Evolutionary conservation across 169 alveolate species (phyloP).

Genomic region (Eimeria sp.): DNA sequence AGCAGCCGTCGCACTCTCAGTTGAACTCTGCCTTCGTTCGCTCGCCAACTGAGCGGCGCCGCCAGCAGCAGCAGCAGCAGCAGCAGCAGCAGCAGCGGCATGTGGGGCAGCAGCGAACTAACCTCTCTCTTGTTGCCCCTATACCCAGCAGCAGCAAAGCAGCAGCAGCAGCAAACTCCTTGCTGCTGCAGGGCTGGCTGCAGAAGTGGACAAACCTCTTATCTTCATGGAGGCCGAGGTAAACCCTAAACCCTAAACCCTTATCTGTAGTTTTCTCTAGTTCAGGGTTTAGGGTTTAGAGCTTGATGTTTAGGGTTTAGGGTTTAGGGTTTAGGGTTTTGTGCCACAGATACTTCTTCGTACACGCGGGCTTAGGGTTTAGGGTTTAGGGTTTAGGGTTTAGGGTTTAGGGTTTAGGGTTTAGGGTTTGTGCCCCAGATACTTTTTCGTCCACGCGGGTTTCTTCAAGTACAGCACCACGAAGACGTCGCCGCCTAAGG

Average conservation of each 20-base stretch:
- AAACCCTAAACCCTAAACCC: background rate
- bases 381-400: background rate
- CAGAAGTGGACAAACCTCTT: constrained; percentile 79
- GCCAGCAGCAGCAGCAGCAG: constrained; percentile 60
- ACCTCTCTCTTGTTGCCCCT: constrained; percentile 38
- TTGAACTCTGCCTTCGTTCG: constrained; percentile 25
- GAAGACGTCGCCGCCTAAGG: constrained; percentile 74
- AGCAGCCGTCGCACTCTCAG: background rate
- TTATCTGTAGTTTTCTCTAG: too few species aligned
- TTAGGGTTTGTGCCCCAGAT: background rate
- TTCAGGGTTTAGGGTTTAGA: constrained; percentile 7
- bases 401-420: constrained; percentile 17
- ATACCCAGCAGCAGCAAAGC: constrained; percentile 32
- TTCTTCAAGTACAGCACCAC: constrained; percentile 76
- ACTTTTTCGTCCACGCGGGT: constrained; percentile 73
- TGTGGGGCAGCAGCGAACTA: constrained; percentile 27
- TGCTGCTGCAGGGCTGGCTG: constrained; percentile 81
- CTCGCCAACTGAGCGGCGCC: background rate
- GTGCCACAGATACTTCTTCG: background rate
- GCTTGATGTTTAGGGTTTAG: constrained; percentile 11
- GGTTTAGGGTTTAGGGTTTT: background rate
- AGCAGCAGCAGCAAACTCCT: constrained; percentile 55
- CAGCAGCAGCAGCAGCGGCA: constrained; percentile 27
- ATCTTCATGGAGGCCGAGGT: constrained; percentile 77
- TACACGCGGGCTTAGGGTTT: background rate